These are phyloP conservation scores for Aspergillus carlsbadensis DNA, from an alignment of 495 filamentous ascomycete species.

Conservation along the genomic window DNA sequence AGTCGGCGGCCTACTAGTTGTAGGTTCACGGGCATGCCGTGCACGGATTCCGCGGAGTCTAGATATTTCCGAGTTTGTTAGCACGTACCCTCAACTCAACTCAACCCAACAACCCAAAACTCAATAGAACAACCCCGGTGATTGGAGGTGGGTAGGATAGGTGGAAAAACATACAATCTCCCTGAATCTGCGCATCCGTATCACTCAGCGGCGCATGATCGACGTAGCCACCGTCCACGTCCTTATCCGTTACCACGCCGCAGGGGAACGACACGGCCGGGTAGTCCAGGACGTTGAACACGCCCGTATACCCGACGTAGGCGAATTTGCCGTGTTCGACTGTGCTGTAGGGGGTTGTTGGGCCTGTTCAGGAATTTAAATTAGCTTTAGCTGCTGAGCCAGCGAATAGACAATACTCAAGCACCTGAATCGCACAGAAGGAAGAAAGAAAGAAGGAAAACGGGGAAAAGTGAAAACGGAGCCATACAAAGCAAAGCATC, in stretches of 20 bases:
- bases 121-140: too few relatives aligned
- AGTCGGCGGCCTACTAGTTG: slow-evolving; percentile 9
- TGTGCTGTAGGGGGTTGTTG: slow-evolving; percentile 3
- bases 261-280: slow-evolving; percentile 13
- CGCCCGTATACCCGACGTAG: slow-evolving; percentile 12
- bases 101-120: too few relatives aligned
- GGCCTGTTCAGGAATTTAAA: too few relatives aligned
- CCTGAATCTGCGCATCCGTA: background rate
- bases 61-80: too few relatives aligned
- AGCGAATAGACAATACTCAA: background rate
- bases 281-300: slow-evolving; percentile 12
- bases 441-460: too few relatives aligned
- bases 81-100: too few relatives aligned
- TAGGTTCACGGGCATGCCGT: slow-evolving; percentile 9
- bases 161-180: background rate
- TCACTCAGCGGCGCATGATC: slow-evolving; percentile 4
- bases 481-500: slow-evolving; percentile 16
- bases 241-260: slow-evolving; percentile 5
- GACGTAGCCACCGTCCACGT: background rate
- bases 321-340: slow-evolving; percentile 12
- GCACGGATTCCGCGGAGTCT: slow-evolving; percentile 9
- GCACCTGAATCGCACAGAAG: too few relatives aligned
- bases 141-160: too few relatives aligned
- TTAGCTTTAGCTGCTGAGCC: too few relatives aligned
- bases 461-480: too few relatives aligned